Evolutionary conservation across 1,284 basidiomycete species (phyloP), one percentile per base, ranked within the genome.

Genomic region (Puccinia polysora): DNA sequence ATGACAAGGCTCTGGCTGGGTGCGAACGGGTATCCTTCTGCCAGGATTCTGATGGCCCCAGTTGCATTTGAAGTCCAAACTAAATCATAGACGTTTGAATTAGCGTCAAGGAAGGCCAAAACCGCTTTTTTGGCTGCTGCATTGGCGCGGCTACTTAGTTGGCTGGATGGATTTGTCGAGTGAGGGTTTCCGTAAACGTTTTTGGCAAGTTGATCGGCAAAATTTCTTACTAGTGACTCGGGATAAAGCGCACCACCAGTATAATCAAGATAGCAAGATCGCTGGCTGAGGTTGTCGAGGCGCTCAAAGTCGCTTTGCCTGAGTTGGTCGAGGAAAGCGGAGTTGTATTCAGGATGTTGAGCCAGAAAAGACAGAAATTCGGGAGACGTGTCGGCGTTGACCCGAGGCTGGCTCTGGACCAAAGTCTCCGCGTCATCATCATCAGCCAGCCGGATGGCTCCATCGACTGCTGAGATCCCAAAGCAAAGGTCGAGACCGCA

Each of bases 61-160:
- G 87, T 88, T 6, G 89, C 87, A 76, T 91, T 91, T 6, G 87
- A 81, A 4, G 90, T 91, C 80, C 90, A 91, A 69, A 91, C 82
- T 68, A 91, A 87, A 18, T 87, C 86, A 78, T 89, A 91, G 12
- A 77, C 73, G 1, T 86, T 83, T n/a, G 84, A 82, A 4, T 87
- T 84, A 14, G 88, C 89, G 50, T 84, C 83, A 77, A 89, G 88
- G 81, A 89, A 89, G 2, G 86, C 82, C 7, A 90, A 83, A 0
- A 90, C 86, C 52, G 86, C 84, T 12, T 82, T 78, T 20, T 89
- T 84, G 15, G 89, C 89, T 76, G 88, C 86, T 62, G 84, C 81
- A 12, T 86, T 86, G 76, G 84, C 86, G 58, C 83, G 81, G 23
- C 87, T 80, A 18, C 88, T 89, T 53, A 90, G 78, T 74, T 82